A percentile compares a stretch with the other conserved stretches of the same genome.
These are phyloP conservation scores for Helicostylum pulchrum DNA, from an alignment of 192 early-diverging fungal species.

Conservation along the genomic window DNA sequence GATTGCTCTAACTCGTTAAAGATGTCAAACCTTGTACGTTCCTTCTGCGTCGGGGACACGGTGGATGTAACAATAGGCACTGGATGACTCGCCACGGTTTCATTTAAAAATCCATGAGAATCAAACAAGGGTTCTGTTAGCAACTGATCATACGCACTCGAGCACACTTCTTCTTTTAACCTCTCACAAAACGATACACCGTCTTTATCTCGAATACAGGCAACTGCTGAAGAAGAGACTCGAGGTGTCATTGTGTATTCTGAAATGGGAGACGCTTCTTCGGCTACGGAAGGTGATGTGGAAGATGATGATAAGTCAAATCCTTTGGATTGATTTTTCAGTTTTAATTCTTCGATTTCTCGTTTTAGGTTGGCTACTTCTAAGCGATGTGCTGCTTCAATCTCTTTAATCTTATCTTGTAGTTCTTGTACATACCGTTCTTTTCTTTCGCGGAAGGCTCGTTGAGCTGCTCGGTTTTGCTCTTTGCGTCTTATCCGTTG, in stretches of 20 bases:
- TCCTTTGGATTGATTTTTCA: neutral
- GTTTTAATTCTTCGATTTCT: slow-evolving; percentile 5
- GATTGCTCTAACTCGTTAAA: slow-evolving; percentile 5
- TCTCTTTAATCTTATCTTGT: slow-evolving; percentile 69
- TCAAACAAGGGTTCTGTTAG: slow-evolving; percentile 33
- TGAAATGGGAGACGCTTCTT: neutral
- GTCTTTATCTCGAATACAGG: slow-evolving; percentile 28
- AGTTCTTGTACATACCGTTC: slow-evolving; percentile 78
- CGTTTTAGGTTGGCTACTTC: slow-evolving; percentile 36
- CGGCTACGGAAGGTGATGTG: neutral
- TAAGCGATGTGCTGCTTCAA: slow-evolving; percentile 54
- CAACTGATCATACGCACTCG: slow-evolving; percentile 27
- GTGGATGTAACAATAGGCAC: slow-evolving; percentile 27
- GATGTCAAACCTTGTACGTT: neutral
- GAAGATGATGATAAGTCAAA: neutral
- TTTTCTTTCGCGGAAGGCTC: slow-evolving; percentile 85
- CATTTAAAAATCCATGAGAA: slow-evolving; percentile 21
- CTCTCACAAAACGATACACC: slow-evolving; percentile 33
- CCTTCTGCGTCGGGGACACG: too few relatives aligned
- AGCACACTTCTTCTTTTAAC: slow-evolving; percentile 33
- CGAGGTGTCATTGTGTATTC: neutral
- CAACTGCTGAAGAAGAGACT: neutral
- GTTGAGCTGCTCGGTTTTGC: slow-evolving; percentile 39
- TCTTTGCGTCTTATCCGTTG: slow-evolving; percentile 30
- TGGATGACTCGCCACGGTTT: slow-evolving; percentile 11